A percentile compares a stretch with the other conserved stretches of the same genome.
Evolutionary conservation across 495 filamentous ascomycete genomes (phyloP).

Genomic region (Penicillium angulare): DNA sequence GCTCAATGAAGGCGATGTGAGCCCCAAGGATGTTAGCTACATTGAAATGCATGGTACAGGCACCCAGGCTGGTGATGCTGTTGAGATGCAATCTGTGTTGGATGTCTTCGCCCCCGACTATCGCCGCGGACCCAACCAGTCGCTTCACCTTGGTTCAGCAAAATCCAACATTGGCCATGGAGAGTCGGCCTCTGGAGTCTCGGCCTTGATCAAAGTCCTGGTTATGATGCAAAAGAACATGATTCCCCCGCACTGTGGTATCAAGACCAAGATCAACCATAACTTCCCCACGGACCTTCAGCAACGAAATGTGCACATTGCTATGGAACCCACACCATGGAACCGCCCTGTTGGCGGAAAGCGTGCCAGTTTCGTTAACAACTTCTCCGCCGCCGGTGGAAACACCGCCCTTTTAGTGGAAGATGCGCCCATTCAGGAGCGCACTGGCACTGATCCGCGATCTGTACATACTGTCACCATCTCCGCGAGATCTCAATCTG

Average conservation of each 20-base stretch:
- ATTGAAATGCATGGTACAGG: slow-evolving; percentile 92
- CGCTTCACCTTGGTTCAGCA: slow-evolving; percentile 77
- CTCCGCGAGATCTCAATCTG: slow-evolving; percentile 52
- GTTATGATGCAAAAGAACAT: slow-evolving; percentile 82
- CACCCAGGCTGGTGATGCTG: slow-evolving; percentile 77
- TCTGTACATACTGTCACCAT: slow-evolving; percentile 49
- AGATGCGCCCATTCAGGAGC: slow-evolving; percentile 45
- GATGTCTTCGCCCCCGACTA: slow-evolving; percentile 74
- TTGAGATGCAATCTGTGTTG: slow-evolving; percentile 76
- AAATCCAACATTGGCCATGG: slow-evolving; percentile 92
- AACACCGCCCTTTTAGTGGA: slow-evolving; percentile 55
- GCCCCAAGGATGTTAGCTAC: slow-evolving; percentile 74
- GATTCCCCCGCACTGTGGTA: slow-evolving; percentile 86
- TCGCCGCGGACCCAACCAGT: slow-evolving; percentile 65
- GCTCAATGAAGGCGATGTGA: slow-evolving; percentile 65
- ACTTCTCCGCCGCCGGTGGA: slow-evolving; percentile 62
- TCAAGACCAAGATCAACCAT: slow-evolving; percentile 79
- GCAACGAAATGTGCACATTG: slow-evolving; percentile 74
- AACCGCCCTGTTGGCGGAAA: slow-evolving; percentile 58
- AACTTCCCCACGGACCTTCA: slow-evolving; percentile 73
- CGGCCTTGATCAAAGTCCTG: slow-evolving; percentile 78
- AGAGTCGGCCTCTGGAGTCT: slow-evolving; percentile 83
- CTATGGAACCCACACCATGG: slow-evolving; percentile 58
- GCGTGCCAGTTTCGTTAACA: slow-evolving; percentile 66
- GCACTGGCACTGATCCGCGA: slow-evolving; percentile 51